Evolutionary conservation across 1,139 yeast species (phyloP), one percentile per base, ranked within the genome.

Genomic region (Neolecta irregularis): DNA sequence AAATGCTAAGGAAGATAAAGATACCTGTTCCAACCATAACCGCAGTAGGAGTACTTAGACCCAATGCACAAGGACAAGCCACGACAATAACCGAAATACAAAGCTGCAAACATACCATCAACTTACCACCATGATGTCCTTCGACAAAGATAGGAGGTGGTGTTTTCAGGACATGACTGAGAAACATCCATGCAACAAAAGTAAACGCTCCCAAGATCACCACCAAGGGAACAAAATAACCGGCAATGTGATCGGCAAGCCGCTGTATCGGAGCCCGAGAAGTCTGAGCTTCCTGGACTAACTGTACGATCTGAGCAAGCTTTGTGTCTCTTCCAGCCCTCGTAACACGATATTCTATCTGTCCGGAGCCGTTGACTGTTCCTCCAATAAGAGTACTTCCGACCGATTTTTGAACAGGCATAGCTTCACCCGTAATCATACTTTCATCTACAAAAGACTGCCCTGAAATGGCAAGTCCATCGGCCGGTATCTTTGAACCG

Each of bases 21-120:
- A n/a, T n/a, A 18, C 98, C 98, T 1, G 96, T 85, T 5, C 96
- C 98, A 3, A 88, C 98, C 95, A 88, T 85, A 3, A 91, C 80
- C 0, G 98, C 98, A 1, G 98, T 88, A 1, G 98, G 98, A 0
- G 98, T 93, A 6, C 95, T 95, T 36, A 88, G 64, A 1, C 98
- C 98, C 22, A 88, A 61, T 0, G 96, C 96, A 65, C 96, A 88
- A 0, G 98, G 98, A 57, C 98, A 88, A 1, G 98, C 98, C 33
- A 88, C 95, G 8, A 88, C 94, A 46, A 88, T 69, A 6, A 88
- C 98, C 3, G 93, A 75, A 26, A 91, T 88, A n/a, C 93, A 77
- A 34, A 85, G 64, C 48, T 78, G 73, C 41, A 88, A 58, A 49
- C 93, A 72, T 19, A 72, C 72, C 56, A 69, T 74, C 46, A 69